A percentile compares a stretch with the other conserved stretches of the same genome.
Evolutionary conservation across 1,284 basidiomycete species (phyloP).

Genomic region (Fomitopsis palustris): DNA sequence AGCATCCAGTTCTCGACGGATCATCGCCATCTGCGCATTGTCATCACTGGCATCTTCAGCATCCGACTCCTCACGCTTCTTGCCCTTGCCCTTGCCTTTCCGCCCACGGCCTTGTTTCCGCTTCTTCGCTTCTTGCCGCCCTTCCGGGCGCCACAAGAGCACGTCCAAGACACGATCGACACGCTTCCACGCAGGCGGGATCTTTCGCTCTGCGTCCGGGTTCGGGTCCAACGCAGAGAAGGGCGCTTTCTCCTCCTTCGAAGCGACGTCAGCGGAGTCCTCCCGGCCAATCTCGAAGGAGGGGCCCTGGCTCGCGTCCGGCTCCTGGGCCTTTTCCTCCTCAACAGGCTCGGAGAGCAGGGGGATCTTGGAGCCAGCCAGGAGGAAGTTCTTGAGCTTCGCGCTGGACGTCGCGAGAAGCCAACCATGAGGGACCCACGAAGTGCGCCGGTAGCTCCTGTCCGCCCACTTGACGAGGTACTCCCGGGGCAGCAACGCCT

Average conservation of each 20-base stretch:
- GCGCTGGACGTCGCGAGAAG: slow-evolving; percentile 56
- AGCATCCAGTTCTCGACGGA: slow-evolving; percentile 33
- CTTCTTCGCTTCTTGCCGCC: slow-evolving; percentile 11
- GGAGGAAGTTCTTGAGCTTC: slow-evolving; percentile 78
- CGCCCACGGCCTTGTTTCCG: slow-evolving; percentile 27
- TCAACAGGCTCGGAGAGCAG: slow-evolving; percentile 49
- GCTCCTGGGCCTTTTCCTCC: slow-evolving; percentile 26
- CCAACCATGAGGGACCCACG: slow-evolving; percentile 94
- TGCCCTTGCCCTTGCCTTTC: slow-evolving; percentile 17
- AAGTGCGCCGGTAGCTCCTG: slow-evolving; percentile 70
- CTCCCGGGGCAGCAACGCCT: slow-evolving; percentile 69
- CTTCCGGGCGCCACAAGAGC: slow-evolving; percentile 50
- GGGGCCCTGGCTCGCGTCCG: slow-evolving; percentile 16
- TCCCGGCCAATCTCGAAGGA: slow-evolving; percentile 26
- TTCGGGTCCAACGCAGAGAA: slow-evolving; percentile 33
- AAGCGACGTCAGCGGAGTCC: slow-evolving; percentile 29
- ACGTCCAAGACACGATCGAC: slow-evolving; percentile 81
- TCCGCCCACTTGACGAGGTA: slow-evolving; percentile 88
- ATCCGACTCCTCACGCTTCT: slow-evolving; percentile 19
- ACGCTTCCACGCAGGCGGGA: slow-evolving; percentile 75
- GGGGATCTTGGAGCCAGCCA: slow-evolving; percentile 64
- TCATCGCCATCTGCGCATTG: slow-evolving; percentile 26
- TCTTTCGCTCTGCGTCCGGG: slow-evolving; percentile 59
- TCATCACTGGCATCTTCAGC: slow-evolving; percentile 29
- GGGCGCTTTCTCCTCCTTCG: slow-evolving; percentile 30